Percentiles rank a stretch among this genome's conserved stretches.
phyloP scores from a whole-genome alignment of 495 filamentous ascomycete genomes.

The Evansstolkia leycettana region DNA sequence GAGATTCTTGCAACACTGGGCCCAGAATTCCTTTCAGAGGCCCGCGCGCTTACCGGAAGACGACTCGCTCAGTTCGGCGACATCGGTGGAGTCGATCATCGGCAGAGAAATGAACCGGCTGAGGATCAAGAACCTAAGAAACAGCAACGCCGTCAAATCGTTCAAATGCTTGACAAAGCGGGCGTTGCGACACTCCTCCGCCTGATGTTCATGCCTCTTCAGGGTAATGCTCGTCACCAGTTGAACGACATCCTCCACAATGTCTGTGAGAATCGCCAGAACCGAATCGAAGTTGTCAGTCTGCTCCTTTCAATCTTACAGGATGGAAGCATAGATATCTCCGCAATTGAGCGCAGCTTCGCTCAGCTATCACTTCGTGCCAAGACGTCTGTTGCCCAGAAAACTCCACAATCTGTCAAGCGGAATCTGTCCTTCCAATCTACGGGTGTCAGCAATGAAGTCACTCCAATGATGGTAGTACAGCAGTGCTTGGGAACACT shows the following conservation, averaged over 20 bases:
- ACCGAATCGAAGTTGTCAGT: conserved; percentile 87
- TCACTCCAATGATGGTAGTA: conserved; percentile 86
- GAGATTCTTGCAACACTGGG: conserved; percentile 78
- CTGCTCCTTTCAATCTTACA: conserved; percentile 90
- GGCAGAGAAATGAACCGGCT: conserved; percentile 30
- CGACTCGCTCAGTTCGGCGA: conserved; percentile 50
- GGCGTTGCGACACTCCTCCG: conserved; percentile 89
- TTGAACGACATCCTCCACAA: conserved; percentile 78
- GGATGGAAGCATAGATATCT: conserved; percentile 85
- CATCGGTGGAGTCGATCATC: conserved; percentile 30
- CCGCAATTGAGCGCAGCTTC: conserved; percentile 90
- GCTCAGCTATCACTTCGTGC: conserved; percentile 82
- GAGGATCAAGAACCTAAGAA: conserved; percentile 46
- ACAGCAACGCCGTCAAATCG: conserved; percentile 60
- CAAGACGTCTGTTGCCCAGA: conserved; percentile 61
- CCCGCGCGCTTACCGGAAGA: conserved; percentile 55
- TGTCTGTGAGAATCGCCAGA: conserved; percentile 88
- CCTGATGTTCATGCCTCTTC: conserved; percentile 91
- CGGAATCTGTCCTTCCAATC: conserved; percentile 50
- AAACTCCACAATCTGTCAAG: conserved; percentile 70
- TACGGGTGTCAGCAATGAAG: conserved; percentile 51
- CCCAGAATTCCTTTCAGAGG: conserved; percentile 73
- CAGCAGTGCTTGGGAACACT: conserved; percentile 86
- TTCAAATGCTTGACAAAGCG: conserved; percentile 94
- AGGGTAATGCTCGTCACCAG: conserved; percentile 65